Conservation (phyloP, 371 early-diverging fungal genomes). For the Mucor irregularis region DNA sequence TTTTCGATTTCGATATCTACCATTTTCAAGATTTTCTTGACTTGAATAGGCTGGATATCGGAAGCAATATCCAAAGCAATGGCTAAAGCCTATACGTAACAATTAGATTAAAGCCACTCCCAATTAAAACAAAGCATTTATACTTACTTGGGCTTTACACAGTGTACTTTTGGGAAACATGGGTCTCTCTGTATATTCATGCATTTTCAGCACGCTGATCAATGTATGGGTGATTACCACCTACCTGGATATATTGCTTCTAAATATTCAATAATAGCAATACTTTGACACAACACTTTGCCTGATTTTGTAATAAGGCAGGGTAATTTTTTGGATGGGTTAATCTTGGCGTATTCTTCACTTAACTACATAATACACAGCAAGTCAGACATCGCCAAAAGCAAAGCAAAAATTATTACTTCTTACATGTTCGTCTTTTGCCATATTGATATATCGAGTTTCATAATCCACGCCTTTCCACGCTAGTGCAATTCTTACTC, state of each 20-base stretch:
- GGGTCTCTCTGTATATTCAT: conserved; percentile 41
- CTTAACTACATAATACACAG: conserved; percentile 25
- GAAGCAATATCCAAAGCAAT: conserved; percentile 63
- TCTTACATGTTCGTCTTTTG: conserved; percentile 8
- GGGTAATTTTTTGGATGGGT: conserved; percentile 77
- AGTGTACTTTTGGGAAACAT: conserved; percentile 74
- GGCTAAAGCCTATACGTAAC: conserved; percentile 52
- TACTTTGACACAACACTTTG: conserved; percentile 63
- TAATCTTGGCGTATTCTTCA: conserved; percentile 58
- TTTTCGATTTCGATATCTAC: conserved; percentile 51
- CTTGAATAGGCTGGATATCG: conserved; percentile 90
- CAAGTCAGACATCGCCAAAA: not conserved
- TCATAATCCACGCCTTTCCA: conserved; percentile 58
- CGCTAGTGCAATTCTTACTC: conserved; percentile 76
- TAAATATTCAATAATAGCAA: conserved; percentile 88
- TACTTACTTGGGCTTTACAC: conserved; percentile 60
- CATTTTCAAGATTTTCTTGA: conserved; percentile 67
- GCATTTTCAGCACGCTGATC: too few species aligned
- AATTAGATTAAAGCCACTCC: not conserved
- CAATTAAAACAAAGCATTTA: too few species aligned
- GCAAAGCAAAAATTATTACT: not conserved
- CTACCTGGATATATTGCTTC: conserved; percentile 69
- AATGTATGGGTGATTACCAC: not conserved
- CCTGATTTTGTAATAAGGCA: conserved; percentile 59
- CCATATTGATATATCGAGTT: conserved; percentile 10